Percentiles rank a stretch among this genome's conserved stretches.
phyloP scores from a whole-genome alignment of 2,329 filamentous ascomycete genomes.

The Colletotrichum truncatum region DNA sequence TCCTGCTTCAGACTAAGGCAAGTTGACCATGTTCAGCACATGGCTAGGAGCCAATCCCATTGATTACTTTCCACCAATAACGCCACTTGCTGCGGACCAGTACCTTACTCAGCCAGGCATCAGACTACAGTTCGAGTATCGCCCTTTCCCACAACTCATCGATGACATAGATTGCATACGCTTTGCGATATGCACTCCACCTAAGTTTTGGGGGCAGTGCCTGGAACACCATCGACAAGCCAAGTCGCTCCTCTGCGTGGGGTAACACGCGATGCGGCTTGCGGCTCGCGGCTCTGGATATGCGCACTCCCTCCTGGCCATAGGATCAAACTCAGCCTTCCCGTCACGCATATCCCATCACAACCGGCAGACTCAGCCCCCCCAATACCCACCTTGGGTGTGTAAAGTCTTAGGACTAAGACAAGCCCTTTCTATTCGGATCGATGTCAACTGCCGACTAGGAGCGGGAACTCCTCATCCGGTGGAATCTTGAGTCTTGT shows the following conservation, averaged over 20 bases:
- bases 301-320: slow-evolving; percentile 24
- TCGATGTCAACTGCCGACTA: not conserved
- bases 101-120: slow-evolving; percentile 6
- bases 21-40: slow-evolving; percentile 16
- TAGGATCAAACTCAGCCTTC: slow-evolving; percentile 24
- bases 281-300: slow-evolving; percentile 33
- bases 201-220: slow-evolving; percentile 17
- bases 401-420: not conserved
- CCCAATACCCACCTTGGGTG: slow-evolving; percentile 15
- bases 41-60: slow-evolving; percentile 3
- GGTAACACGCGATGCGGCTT: slow-evolving; percentile 29
- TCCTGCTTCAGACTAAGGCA: slow-evolving; percentile 20
- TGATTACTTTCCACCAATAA: slow-evolving; percentile 23
- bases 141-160: not conserved
- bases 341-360: slow-evolving; percentile 27
- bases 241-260: slow-evolving; percentile 21
- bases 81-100: not conserved
- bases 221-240: not conserved
- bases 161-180: not conserved
- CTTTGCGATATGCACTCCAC: slow-evolving; percentile 17
- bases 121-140: not conserved
- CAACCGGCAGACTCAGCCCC: slow-evolving; percentile 28
- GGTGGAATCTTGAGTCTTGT: not conserved
- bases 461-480: not conserved
- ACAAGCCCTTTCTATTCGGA: not conserved